These are phyloP conservation scores for Phytophthora citricola DNA, from an alignment of 352 stramenopile genomes.

Conservation along the genomic window DNA sequence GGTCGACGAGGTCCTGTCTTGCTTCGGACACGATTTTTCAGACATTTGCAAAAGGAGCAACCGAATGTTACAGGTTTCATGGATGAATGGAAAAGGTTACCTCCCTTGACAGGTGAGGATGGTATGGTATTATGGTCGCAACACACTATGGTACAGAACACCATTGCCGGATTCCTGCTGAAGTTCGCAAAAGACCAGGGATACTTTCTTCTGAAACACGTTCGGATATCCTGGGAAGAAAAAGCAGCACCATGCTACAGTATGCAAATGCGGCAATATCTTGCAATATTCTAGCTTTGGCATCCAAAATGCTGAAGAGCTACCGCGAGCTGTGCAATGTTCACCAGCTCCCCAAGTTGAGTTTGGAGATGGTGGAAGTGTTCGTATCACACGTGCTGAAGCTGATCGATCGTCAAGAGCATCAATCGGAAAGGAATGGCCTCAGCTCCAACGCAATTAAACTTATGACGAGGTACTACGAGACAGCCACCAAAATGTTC, in stretches of 20 bases:
- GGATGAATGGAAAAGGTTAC: conserved; percentile 43
- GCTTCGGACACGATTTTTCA: conserved; percentile 19
- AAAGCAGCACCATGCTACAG: conserved; percentile 62
- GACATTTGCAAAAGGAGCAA: conserved; percentile 14
- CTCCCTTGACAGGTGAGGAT: conserved; percentile 58
- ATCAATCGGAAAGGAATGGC: conserved; percentile 33
- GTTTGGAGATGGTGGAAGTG: conserved; percentile 78
- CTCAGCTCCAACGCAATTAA: conserved; percentile 43
- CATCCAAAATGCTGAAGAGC: conserved; percentile 78
- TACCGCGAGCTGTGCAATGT: conserved; percentile 79
- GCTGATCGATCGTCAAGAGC: conserved; percentile 64
- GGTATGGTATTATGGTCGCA: conserved; percentile 68
- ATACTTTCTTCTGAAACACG: conserved; percentile 41
- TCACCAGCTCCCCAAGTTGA: conserved; percentile 75
- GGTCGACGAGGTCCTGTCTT: conserved; percentile 57
- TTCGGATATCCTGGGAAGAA: conserved; percentile 37
- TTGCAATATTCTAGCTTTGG: conserved; percentile 73
- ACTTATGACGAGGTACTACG: conserved; percentile 70
- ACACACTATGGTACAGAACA: conserved; percentile 65
- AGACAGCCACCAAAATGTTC: conserved; percentile 82
- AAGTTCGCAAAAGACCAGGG: conserved; percentile 32
- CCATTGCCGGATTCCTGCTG: conserved; percentile 42
- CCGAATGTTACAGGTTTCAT: conserved; percentile 37
- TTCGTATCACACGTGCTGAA: conserved; percentile 87
- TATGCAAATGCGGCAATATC: conserved; percentile 72